phyloP scores from a whole-genome alignment of 2,329 filamentous ascomycete species.

The Verticillium longisporum region DNA sequence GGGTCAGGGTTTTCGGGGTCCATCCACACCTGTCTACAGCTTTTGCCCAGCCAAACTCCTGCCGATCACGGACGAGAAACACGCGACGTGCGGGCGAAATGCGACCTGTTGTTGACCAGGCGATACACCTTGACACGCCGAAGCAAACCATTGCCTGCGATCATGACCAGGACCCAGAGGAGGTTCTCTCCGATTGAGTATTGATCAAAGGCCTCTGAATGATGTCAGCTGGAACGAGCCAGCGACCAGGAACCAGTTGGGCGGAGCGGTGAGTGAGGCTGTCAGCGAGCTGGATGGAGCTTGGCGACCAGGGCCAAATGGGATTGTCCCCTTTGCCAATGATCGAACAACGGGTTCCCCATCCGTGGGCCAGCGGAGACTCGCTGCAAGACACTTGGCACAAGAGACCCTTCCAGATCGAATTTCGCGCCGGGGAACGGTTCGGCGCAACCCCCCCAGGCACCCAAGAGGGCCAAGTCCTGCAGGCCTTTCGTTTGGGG shows the following conservation, averaged over 20 bases:
- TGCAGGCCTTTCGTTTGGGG: not conserved
- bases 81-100: too few species aligned
- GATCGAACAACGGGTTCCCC: not conserved
- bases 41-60: not conserved
- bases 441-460: conserved; percentile 1
- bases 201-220: not conserved
- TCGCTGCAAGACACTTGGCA: not conserved
- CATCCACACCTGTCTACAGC: not conserved
- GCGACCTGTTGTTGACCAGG: too few species aligned
- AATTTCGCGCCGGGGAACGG: conserved; percentile 8
- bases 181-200: too few species aligned
- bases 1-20: not conserved
- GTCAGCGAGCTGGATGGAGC: not conserved
- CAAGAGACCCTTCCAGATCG: conserved; percentile 6
- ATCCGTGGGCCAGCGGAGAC: not conserved
- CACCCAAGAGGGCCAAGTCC: conserved; percentile 13
- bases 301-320: not conserved
- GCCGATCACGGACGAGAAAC: not conserved
- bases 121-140: too few species aligned
- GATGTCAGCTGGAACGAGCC: not conserved
- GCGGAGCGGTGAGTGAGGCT: not conserved
- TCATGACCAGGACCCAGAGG: too few species aligned
- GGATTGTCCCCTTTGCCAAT: not conserved
- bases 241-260: not conserved
- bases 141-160: too few species aligned